Evolutionary conservation across 495 filamentous ascomycete species (phyloP), one percentile per base, ranked within the genome.

Genomic region (Annulohypoxylon moriforme): DNA sequence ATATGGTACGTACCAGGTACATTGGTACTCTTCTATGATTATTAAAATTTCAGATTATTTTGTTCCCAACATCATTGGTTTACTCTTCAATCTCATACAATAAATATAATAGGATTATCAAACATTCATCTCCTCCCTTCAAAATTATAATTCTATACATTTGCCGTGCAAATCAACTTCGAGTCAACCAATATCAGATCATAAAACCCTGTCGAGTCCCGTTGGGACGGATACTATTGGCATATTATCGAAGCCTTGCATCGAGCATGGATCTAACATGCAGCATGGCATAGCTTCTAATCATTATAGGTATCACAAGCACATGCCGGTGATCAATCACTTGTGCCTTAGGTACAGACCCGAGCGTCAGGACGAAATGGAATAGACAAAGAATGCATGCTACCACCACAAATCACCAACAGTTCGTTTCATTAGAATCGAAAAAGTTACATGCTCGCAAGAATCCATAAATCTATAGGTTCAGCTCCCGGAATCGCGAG

Each of bases 401-500:
- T 16, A 8, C 36, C 36, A 16, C 34, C 36, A 16, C 34, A 13
- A 29, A 22, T 59, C 20, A 42, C 22, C 22, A 59, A 59, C 6
- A 14, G 20, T 59, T 27, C 36, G n/a, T 42, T 27, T 44, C 36
- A 34, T 49, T 9, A 31, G 11, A 31, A 31, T 20, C 4, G 22
- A 16, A 50, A 50, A 50, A 4, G 16, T 9, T 42, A 20, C 33
- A 40, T 18, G 49, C 7, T 53, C 42, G 25, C 8, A 52, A 42
- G 42, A 40, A 49, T 16, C 33, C 1, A 40, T 50, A 4, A 57
- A 47, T 34, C 29, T 53, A 53, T 60, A 52, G 31, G 55, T 49
- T 42, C 24, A 63, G 36, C 49, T 56, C 10, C 34, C 34, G 38
- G 46, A 34, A 67, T 60, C 34, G 56, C 42, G 13, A 59, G 13